phyloP scores from a whole-genome alignment of 2,329 filamentous ascomycete species.

The Alternaria gaisen region DNA sequence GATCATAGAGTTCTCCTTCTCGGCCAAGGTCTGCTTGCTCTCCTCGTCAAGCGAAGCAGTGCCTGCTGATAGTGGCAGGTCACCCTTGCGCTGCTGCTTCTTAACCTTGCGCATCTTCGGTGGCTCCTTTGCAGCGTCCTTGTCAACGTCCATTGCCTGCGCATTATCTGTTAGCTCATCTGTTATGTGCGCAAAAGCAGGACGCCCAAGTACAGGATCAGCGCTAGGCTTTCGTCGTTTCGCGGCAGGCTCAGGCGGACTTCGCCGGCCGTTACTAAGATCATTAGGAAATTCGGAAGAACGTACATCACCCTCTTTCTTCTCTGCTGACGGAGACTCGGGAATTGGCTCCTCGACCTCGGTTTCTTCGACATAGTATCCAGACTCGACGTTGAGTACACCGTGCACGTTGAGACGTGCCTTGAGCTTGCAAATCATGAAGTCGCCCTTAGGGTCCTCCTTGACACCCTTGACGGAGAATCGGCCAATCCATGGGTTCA shows the following conservation, averaged over 20 bases:
- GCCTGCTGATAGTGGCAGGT: slow-evolving; percentile 84
- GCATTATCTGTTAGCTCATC: slow-evolving; percentile 39
- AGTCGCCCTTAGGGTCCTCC: slow-evolving; percentile 90
- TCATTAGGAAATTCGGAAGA: slow-evolving; percentile 33
- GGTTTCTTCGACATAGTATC: slow-evolving; percentile 97
- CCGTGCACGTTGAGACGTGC: slow-evolving; percentile 96
- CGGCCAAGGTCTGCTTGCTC: slow-evolving; percentile 72
- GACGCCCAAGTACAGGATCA: slow-evolving; percentile 37
- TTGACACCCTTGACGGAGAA: slow-evolving; percentile 99
- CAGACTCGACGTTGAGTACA: slow-evolving; percentile 93
- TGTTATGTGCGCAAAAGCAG: slow-evolving; percentile 32
- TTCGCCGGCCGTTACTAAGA: slow-evolving; percentile 31
- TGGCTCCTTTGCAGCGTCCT: slow-evolving; percentile 56
- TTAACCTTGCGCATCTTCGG: slow-evolving; percentile 94
- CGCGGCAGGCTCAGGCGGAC: slow-evolving; percentile 36
- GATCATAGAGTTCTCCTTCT: slow-evolving; percentile 90
- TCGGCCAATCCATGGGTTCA: slow-evolving; percentile 92
- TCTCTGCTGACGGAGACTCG: slow-evolving; percentile 66
- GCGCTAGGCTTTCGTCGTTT: slow-evolving; percentile 44
- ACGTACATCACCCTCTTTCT: slow-evolving; percentile 77
- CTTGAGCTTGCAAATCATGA: slow-evolving; percentile 99
- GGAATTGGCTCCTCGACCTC: slow-evolving; percentile 94
- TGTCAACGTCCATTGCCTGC: slow-evolving; percentile 53
- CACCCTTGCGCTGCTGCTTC: slow-evolving; percentile 98
- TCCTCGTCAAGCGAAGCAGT: slow-evolving; percentile 79